Evolutionary conservation across 2,329 filamentous ascomycete species (phyloP), one percentile per base, ranked within the genome.

Genomic region (Stagonosporopsis cucurbitacearum): DNA sequence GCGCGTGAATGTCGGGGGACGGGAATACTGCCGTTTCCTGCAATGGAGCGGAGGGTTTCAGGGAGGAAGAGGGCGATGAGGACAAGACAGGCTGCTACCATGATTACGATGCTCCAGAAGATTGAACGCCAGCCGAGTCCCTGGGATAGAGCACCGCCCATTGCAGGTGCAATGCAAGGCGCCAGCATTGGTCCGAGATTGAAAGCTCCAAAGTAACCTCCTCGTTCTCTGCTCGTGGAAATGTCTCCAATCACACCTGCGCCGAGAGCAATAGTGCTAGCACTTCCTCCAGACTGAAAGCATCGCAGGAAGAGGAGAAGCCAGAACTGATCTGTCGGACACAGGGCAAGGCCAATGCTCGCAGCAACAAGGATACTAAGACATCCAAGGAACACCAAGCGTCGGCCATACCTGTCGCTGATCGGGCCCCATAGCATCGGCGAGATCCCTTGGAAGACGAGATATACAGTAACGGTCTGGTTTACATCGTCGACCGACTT

Each of bases 191-290:
- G 15, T 83, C 86, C 4, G 80, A 80, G 28, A 81, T 83, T 19
- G 88, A 84, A 57, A 87, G 82, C 46, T 85, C 89, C 78, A 68
- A 93, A 88, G 67, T 90, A 93, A 52, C 82, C 84, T 2, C 90
- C 91, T 63, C 91, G 80, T 71, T 94, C 88, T 0, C 84, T 81
- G 41, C 83, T 86, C 0, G 88, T 86, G 0, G 87, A 82, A 5
- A 92, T 81, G 65, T 95, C 91, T 0, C 88, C 87, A 13, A 93
- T 84, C 1, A 92, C 85, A 2, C 86, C 90, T 58, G 84, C 88
- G 0, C 85, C 86, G 1, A 95, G 78, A 0, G 90, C 68, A 26
- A 79, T 78, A 3, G 76, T 79, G 22, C 73, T 72, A 4, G 72
- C 74, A 41, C 73, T 75, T 0, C 78, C 78, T 51, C 71, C 63